Evolutionary conservation across 306 rosid species (phyloP).

Genomic region (Quercus suber): DNA sequence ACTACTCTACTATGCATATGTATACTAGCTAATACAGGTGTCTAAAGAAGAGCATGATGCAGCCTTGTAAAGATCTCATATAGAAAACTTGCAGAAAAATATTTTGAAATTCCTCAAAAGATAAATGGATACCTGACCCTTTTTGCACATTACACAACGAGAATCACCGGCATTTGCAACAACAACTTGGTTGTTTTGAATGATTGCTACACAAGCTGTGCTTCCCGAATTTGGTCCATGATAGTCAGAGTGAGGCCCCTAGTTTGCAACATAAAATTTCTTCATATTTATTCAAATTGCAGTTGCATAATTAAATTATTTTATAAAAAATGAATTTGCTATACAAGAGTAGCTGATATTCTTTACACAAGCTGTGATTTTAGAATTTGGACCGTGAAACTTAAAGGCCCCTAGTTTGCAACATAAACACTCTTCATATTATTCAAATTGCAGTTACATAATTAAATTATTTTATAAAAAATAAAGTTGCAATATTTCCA

Average conservation of each 20-base stretch:
- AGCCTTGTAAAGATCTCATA: neutral
- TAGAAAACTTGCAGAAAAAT: neutral
- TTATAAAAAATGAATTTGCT: neutral
- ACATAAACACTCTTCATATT: constrained; percentile 28
- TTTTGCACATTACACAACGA: constrained; percentile 83
- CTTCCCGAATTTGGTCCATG: constrained; percentile 82
- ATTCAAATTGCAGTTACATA: neutral
- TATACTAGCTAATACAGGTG: too few species aligned
- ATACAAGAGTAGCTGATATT: constrained; percentile 20
- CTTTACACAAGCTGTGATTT: constrained; percentile 93
- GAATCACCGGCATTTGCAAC: constrained; percentile 99
- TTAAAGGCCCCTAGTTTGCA: constrained; percentile 83
- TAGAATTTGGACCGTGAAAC: constrained; percentile 76
- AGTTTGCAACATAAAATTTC: constrained; percentile 32
- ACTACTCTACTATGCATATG: too few species aligned
- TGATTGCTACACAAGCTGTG: constrained; percentile 90
- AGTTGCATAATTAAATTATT: neutral
- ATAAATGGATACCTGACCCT: constrained; percentile 73
- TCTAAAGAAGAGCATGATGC: neutral
- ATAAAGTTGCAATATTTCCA: neutral
- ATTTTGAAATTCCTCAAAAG: neutral
- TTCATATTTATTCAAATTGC: constrained; percentile 25
- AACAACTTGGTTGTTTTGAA: constrained; percentile 60
- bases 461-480: neutral
- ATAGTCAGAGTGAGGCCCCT: constrained; percentile 98